Percentiles rank a stretch among this genome's conserved stretches.
Conservation (phyloP, 768 basidiomycete species). For the Phaeotremella fagi region DNA sequence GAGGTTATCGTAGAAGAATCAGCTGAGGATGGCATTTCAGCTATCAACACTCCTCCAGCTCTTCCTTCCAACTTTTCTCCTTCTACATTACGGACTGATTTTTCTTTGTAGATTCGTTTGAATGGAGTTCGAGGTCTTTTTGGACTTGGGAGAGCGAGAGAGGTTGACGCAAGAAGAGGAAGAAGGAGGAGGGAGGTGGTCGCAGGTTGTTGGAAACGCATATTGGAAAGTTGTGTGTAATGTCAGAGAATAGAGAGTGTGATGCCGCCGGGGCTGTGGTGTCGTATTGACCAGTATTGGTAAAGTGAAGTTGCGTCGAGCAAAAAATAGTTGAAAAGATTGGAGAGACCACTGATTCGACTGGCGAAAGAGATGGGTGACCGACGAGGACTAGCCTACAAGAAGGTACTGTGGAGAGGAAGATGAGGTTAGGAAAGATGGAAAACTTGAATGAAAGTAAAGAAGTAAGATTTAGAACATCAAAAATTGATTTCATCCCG, state of each 20-base stretch:
- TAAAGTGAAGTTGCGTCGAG: constrained; percentile 1
- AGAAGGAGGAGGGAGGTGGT: constrained; percentile 23
- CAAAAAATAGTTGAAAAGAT: constrained; percentile 1
- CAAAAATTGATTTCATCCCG: neutral
- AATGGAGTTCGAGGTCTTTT: constrained; percentile 10
- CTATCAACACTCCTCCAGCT: constrained; percentile 5
- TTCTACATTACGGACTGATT: constrained; percentile 10
- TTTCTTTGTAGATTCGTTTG: constrained; percentile 16
- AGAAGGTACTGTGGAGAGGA: neutral
- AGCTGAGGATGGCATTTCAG: neutral
- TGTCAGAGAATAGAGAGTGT: constrained; percentile 6
- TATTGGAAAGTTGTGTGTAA: constrained; percentile 2
- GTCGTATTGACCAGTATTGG: constrained; percentile 7
- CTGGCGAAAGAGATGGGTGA: constrained; percentile 14
- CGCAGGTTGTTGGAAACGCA: constrained; percentile 13
- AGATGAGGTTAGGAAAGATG: neutral
- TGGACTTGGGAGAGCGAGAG: constrained; percentile 21
- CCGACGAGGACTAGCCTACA: constrained; percentile 6
- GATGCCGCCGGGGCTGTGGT: constrained; percentile 29
- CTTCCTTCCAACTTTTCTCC: constrained; percentile 2
- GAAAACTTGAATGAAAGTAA: neutral
- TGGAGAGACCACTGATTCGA: constrained; percentile 2
- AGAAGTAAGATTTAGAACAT: neutral
- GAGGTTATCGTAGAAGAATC: neutral
- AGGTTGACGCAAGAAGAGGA: constrained; percentile 23